Percentiles rank a stretch among this genome's conserved stretches.
Conservation (phyloP, 1,139 yeast species). For the Blastobotrys raffinosifermentans region DNA sequence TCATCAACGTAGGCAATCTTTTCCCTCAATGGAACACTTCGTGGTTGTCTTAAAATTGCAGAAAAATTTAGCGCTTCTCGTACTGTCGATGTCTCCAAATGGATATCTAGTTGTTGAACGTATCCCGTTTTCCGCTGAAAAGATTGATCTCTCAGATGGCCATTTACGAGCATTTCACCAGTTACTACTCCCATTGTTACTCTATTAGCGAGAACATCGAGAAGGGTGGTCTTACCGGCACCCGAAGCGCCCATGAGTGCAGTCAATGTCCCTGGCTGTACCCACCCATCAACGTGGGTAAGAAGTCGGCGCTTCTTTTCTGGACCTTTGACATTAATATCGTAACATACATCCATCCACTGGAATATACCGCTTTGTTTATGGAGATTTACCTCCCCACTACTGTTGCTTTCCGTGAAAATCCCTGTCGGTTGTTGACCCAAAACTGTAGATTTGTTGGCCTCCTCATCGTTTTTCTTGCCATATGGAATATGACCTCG, state of each 20-base stretch:
- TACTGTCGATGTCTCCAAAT: constrained; percentile 47
- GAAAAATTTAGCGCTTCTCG: constrained; percentile 51
- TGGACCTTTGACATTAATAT: constrained; percentile 53
- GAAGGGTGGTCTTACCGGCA: constrained; percentile 44
- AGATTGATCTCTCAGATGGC: no score
- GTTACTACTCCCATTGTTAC: constrained; percentile 20
- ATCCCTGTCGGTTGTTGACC: no score
- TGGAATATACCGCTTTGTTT: constrained; percentile 49
- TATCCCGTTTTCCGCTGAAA: constrained; percentile 47
- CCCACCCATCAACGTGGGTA: constrained; percentile 31
- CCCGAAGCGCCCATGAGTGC: constrained; percentile 52
- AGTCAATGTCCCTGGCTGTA: constrained; percentile 15
- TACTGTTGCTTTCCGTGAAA: not conserved
- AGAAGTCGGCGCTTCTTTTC: constrained; percentile 37
- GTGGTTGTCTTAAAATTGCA: constrained; percentile 43
- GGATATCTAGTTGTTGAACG: constrained; percentile 55
- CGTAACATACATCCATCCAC: constrained; percentile 74
- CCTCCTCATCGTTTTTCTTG: constrained; percentile 25
- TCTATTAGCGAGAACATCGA: constrained; percentile 39
- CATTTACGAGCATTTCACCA: no score
- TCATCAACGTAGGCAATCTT: constrained; percentile 48
- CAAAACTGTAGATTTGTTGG: no score
- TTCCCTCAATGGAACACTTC: constrained; percentile 39
- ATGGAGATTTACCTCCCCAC: constrained; percentile 23
- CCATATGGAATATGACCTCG: constrained; percentile 35